phyloP scores from a whole-genome alignment of 345 rosid species.

The Hibiscus tridactylites region DNA sequence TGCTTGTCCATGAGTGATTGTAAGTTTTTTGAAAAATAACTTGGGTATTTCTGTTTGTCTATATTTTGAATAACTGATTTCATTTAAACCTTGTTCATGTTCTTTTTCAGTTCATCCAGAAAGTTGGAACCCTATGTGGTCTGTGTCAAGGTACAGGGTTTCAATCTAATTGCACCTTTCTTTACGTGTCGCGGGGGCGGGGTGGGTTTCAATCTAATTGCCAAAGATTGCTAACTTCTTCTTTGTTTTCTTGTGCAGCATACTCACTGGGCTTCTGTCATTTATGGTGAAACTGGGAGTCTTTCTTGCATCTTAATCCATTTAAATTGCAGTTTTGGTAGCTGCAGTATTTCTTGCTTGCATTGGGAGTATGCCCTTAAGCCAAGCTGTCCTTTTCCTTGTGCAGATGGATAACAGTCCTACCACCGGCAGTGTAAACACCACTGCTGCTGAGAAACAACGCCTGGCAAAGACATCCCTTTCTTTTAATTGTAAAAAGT shows the following conservation, averaged over 20 bases:
- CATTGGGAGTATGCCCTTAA: constrained; percentile 7
- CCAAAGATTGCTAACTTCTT: constrained; percentile 8
- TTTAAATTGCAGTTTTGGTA: background rate
- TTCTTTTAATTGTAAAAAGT: constrained; percentile 94
- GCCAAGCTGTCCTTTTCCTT: constrained; percentile 4
- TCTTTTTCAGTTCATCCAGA: constrained; percentile 90
- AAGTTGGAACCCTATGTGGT: constrained; percentile 99
- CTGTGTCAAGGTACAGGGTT: constrained; percentile 73
- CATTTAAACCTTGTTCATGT: constrained; percentile 3
- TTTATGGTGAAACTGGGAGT: constrained; percentile 67
- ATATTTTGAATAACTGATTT: background rate
- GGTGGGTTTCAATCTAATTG: background rate
- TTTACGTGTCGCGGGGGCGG: background rate
- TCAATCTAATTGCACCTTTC: constrained; percentile 1
- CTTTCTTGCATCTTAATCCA: background rate
- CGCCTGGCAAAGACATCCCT: constrained; percentile 86
- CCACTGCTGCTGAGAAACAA: constrained; percentile 70
- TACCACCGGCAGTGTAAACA: constrained; percentile 90
- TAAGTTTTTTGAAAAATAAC: constrained; percentile 31
- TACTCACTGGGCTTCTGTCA: constrained; percentile 95
- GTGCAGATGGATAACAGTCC: constrained; percentile 94
- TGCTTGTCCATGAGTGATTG: constrained; percentile 99
- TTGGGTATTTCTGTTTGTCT: background rate
- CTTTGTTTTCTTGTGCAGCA: constrained; percentile 53
- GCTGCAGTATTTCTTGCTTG: constrained; percentile 4